These are phyloP conservation scores for Samsoniella hepiali DNA, from an alignment of 2,329 filamentous ascomycete species.

Conservation along the genomic window DNA sequence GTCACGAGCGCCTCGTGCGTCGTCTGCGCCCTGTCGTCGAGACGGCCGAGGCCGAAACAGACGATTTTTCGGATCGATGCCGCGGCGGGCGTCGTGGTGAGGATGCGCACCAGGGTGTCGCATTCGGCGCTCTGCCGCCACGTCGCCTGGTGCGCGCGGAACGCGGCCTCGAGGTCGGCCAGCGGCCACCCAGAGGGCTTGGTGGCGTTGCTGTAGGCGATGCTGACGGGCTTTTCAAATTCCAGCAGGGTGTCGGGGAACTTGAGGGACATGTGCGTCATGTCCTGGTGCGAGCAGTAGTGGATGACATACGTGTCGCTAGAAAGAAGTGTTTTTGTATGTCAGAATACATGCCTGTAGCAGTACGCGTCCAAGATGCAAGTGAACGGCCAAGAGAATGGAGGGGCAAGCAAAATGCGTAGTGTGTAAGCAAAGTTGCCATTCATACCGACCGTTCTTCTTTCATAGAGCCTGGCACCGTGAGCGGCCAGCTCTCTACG, in stretches of 20 bases:
- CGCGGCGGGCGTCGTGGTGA: background rate
- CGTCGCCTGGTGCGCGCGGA: background rate
- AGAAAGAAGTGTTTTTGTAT: background rate
- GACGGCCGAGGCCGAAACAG: slow-evolving; percentile 13
- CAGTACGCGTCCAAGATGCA: background rate
- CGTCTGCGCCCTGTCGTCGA: background rate
- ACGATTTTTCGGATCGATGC: background rate
- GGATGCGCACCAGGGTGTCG: background rate
- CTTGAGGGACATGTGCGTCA: background rate
- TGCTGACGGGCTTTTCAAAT: background rate
- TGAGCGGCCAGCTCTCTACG: background rate
- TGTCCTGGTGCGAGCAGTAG: background rate
- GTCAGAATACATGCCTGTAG: no score
- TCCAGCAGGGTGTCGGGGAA: background rate
- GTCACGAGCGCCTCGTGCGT: background rate
- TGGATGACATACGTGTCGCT: background rate
- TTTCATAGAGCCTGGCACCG: accelerated
- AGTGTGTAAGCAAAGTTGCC: background rate
- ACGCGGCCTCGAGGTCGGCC: background rate
- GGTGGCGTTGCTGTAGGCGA: background rate
- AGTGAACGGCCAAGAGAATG: background rate
- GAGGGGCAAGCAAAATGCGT: background rate
- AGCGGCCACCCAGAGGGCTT: slow-evolving; percentile 1
- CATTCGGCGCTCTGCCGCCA: background rate
- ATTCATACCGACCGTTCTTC: background rate